Conservation (phyloP, 345 rosid genomes). For the Camelina sativa region DNA sequence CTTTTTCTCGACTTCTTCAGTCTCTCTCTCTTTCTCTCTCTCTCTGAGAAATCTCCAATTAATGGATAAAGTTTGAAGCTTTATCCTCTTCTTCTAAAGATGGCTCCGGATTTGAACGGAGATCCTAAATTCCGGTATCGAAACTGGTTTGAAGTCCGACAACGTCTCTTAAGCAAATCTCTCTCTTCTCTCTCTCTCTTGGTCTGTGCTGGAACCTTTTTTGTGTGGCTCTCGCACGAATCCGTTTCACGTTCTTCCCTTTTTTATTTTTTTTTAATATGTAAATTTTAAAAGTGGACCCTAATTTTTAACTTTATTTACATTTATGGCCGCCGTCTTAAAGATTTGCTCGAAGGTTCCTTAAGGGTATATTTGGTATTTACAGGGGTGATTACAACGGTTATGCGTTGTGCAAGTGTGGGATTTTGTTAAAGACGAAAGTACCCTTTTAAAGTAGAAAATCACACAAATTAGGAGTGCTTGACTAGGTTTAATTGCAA, state of each 20-base stretch:
- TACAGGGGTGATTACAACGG: conserved; percentile 1
- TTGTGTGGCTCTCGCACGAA: conserved; percentile 57
- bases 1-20: conserved; percentile 7
- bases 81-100: conserved; percentile 1
- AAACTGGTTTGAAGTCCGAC: conserved; percentile 73
- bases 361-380: conserved; percentile 39
- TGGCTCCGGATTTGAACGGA: conserved; percentile 66
- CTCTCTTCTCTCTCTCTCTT: conserved; percentile 36
- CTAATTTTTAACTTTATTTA: conserved; percentile 34
- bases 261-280: conserved; percentile 28
- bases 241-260: conserved; percentile 52
- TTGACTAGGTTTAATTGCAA: neutral
- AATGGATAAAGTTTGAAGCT: neutral
- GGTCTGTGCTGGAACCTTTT: conserved; percentile 47
- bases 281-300: conserved; percentile 35
- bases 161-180: conserved; percentile 67
- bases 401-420: conserved; percentile 40
- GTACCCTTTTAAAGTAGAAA: neutral
- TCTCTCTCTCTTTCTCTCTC: neutral
- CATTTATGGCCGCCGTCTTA: conserved; percentile 44
- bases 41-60: conserved; percentile 47
- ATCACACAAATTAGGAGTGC: too few species aligned
- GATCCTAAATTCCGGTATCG: conserved; percentile 71
- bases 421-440: conserved; percentile 3
- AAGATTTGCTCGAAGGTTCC: conserved; percentile 30